Conservation (phyloP, 2,329 filamentous ascomycete genomes). For the Pseudogymnoascus sp. region DNA sequence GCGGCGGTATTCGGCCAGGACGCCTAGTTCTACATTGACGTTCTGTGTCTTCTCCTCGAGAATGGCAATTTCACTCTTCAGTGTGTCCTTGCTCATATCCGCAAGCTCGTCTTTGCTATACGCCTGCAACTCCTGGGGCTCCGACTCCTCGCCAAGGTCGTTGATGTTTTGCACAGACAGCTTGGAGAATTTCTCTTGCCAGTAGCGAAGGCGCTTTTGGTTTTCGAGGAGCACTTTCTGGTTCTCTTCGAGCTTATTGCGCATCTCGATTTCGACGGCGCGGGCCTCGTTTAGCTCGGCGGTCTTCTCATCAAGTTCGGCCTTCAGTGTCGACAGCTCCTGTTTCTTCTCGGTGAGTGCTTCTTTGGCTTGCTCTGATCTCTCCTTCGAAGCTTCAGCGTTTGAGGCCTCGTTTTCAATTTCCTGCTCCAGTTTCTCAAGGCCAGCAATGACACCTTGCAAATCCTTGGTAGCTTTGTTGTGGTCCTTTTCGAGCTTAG, state of each 20-base stretch:
- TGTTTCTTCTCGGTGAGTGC: slow-evolving; percentile 69
- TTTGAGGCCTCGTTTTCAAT: slow-evolving; percentile 67
- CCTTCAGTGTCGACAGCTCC: slow-evolving; percentile 70
- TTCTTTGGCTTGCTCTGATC: slow-evolving; percentile 75
- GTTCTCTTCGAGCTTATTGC: slow-evolving; percentile 93
- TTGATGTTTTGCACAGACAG: slow-evolving; percentile 73
- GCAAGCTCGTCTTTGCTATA: slow-evolving; percentile 66
- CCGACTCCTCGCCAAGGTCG: slow-evolving; percentile 51
- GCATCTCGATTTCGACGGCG: slow-evolving; percentile 92
- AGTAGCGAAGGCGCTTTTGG: slow-evolving; percentile 73
- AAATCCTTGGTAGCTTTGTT: slow-evolving; percentile 73
- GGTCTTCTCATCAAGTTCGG: slow-evolving; percentile 77
- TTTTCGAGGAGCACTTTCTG: slow-evolving; percentile 83
- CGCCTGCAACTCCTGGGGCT: slow-evolving; percentile 57
- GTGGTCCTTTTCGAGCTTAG: slow-evolving; percentile 77
- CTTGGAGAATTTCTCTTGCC: slow-evolving; percentile 83
- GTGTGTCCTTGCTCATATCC: slow-evolving; percentile 55
- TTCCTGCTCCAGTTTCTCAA: slow-evolving; percentile 70
- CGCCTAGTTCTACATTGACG: slow-evolving; percentile 77
- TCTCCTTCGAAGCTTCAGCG: slow-evolving; percentile 61
- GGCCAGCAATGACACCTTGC: slow-evolving; percentile 59
- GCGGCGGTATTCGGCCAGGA: slow-evolving; percentile 80
- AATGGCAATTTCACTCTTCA: slow-evolving; percentile 56
- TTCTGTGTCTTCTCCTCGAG: slow-evolving; percentile 73
- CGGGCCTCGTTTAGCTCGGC: slow-evolving; percentile 81